Conservation (phyloP, 768 basidiomycete genomes). For the Lactarius tabidus region DNA sequence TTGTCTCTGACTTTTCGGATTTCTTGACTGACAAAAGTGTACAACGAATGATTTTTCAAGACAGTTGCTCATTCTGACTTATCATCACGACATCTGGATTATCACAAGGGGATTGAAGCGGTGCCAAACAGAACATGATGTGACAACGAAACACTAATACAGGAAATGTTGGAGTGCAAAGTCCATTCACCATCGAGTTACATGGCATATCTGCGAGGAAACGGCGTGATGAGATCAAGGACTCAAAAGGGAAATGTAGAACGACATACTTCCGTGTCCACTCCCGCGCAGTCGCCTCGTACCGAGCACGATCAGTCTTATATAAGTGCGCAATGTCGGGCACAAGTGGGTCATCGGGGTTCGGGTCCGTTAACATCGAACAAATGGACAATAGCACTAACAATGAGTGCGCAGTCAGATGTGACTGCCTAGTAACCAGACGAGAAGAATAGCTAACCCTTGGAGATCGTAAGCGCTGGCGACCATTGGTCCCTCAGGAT, state of each 20-base stretch:
- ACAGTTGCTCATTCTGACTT: conserved; percentile 1
- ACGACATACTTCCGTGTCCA: conserved; percentile 95
- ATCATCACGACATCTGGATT: conserved; percentile 21
- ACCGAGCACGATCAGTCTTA: conserved; percentile 97
- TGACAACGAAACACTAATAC: conserved; percentile 26
- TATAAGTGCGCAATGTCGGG: conserved; percentile 98
- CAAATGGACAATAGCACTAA: conserved; percentile 95
- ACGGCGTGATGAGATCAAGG: conserved; percentile 7
- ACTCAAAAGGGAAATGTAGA: neutral
- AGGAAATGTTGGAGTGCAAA: conserved; percentile 9
- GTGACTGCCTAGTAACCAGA: neutral
- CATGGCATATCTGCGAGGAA: conserved; percentile 24
- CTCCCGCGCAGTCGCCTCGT: conserved; percentile 97
- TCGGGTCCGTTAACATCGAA: conserved; percentile 99
- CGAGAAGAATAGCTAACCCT: conserved; percentile 54
- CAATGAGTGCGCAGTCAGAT: neutral
- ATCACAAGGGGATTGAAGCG: conserved; percentile 16
- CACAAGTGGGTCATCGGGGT: conserved; percentile 97
- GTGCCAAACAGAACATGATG: conserved; percentile 19
- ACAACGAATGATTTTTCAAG: neutral
- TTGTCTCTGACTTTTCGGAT: too few relatives aligned
- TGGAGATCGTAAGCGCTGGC: conserved; percentile 97
- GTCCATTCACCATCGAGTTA: conserved; percentile 16
- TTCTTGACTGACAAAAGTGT: neutral
- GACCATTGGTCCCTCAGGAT: conserved; percentile 99